Evolutionary conservation across 495 filamentous ascomycete species (phyloP).

Genomic region (Trichocladium antarcticum): DNA sequence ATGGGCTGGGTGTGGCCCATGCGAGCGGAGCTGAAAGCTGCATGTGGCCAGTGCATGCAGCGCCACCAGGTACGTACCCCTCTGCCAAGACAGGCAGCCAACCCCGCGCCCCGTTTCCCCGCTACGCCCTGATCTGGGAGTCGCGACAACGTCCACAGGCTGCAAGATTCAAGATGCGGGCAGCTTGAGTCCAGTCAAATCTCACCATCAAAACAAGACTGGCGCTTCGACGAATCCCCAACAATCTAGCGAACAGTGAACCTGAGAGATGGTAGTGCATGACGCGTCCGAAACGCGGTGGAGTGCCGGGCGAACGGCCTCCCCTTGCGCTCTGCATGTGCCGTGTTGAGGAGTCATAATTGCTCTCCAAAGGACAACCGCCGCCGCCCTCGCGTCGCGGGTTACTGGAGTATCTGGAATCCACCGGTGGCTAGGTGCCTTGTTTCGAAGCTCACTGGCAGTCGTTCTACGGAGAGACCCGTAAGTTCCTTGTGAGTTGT

Average conservation of each 20-base stretch:
- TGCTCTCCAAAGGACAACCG: not conserved
- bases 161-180: too few species aligned
- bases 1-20: slow-evolving; percentile 22
- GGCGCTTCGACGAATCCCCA: not conserved
- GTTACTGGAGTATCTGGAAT: not conserved
- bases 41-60: slow-evolving; percentile 34
- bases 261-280: not conserved
- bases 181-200: too few species aligned
- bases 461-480: not conserved
- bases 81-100: slow-evolving; percentile 7
- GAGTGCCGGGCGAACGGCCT: not conserved
- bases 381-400: not conserved
- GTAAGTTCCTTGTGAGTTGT: slow-evolving; percentile 22
- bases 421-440: not conserved
- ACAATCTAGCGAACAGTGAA: slow-evolving; percentile 2
- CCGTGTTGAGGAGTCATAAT: slow-evolving; percentile 1
- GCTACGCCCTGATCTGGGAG: not conserved
- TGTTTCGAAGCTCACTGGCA: not conserved
- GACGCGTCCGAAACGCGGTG: not conserved
- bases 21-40: slow-evolving; percentile 39
- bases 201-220: too few species aligned
- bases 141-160: too few species aligned
- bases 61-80: slow-evolving; percentile 24
- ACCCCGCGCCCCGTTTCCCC: slow-evolving; percentile 3
- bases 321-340: not conserved